Conservation (phyloP, 345 rosid genomes). For the Ailanthus altissimus region DNA sequence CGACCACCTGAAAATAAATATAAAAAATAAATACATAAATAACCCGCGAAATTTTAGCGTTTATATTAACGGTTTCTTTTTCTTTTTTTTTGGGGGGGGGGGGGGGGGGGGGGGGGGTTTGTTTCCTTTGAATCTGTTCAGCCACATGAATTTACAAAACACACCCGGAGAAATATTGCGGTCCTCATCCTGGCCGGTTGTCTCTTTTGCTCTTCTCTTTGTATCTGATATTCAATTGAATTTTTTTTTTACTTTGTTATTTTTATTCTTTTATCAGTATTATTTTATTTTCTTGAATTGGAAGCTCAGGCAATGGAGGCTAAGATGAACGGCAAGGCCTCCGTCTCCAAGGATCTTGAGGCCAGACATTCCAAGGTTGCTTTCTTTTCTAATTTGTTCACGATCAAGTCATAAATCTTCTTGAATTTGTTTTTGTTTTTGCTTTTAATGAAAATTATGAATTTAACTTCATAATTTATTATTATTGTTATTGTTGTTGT, state of each 20-base stretch:
- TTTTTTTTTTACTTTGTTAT: not conserved
- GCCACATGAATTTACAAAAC: conserved; percentile 1
- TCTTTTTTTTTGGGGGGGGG: no score
- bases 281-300: not conserved
- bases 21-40: not conserved
- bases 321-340: conserved; percentile 70
- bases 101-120: no score
- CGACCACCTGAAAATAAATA: not conserved
- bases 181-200: no score
- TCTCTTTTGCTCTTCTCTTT: not conserved
- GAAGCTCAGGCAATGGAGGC: conserved; percentile 13
- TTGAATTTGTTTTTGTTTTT: not conserved
- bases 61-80: conserved; percentile 12
- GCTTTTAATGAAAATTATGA: not conserved
- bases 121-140: conserved; percentile 6
- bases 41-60: conserved; percentile 9
- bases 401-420: not conserved
- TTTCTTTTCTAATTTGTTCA: not conserved
- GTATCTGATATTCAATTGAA: not conserved
- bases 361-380: conserved; percentile 73
- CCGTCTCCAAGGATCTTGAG: conserved; percentile 74
- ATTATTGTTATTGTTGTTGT: no score
- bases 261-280: not conserved
- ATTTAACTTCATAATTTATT: not conserved
- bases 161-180: no score